A percentile compares a stretch with the other conserved stretches of the same genome.
phyloP scores from a whole-genome alignment of 176 grass and related monocot species.

The Lolium rigidum region DNA sequence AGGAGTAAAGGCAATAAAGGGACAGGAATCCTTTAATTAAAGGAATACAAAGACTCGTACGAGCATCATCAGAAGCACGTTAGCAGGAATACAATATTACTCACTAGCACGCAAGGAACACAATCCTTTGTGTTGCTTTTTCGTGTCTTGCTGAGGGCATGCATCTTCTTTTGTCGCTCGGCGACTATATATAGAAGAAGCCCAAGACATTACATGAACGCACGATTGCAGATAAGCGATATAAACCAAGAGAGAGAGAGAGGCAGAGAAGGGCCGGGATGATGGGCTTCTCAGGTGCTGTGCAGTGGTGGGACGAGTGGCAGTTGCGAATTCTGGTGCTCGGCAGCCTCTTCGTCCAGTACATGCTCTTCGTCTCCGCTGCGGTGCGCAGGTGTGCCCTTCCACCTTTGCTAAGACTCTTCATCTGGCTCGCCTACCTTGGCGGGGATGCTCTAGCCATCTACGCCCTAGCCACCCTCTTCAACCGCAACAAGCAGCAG shows the following conservation, averaged over 20 bases:
- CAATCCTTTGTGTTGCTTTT: too few species aligned
- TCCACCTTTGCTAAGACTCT: not conserved
- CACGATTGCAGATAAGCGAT: too few species aligned
- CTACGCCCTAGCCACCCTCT: slow-evolving; percentile 10
- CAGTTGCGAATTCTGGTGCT: not conserved
- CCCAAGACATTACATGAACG: too few species aligned
- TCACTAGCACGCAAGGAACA: too few species aligned
- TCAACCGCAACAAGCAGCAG: slow-evolving; percentile 22
- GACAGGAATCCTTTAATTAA: not conserved
- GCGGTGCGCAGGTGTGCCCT: not conserved
- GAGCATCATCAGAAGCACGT: too few species aligned
- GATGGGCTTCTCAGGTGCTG: not conserved
- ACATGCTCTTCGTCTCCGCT: not conserved
- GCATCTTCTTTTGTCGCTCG: too few species aligned
- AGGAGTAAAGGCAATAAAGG: not conserved
- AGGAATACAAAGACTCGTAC: not conserved
- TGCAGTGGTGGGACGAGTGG: not conserved
- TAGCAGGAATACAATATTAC: too few species aligned
- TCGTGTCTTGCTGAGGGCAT: too few species aligned
- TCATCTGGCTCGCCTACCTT: not conserved
- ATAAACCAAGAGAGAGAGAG: too few species aligned
- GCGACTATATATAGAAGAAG: too few species aligned
- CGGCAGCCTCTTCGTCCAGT: slow-evolving; percentile 2
- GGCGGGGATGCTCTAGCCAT: not conserved
- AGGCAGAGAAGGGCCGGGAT: too few species aligned